Evolutionary conservation across 179 eudicot species (phyloP), one percentile per base, ranked within the genome.

Genomic region (Gypsophila paniculata): DNA sequence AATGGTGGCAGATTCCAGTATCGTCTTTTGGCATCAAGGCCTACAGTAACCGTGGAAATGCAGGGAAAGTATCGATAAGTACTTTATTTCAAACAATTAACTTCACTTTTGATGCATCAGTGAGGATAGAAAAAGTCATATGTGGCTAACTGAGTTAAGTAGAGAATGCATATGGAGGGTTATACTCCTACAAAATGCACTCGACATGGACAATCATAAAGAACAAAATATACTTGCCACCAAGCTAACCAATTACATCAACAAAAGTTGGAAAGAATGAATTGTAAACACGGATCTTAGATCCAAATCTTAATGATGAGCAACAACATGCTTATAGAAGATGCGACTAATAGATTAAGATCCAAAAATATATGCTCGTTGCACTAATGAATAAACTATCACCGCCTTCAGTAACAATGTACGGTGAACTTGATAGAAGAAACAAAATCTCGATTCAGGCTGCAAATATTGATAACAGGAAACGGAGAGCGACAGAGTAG

Each of bases 31-130:
- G 77, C 72, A 57, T 75, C 54, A 55, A 69, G 77, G 78, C 39
- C 74, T 39, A 60, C 76, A 72, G 71, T 66, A 72, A 75, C 80
- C 86, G 84, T 83, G 84, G 81, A 83, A 83, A 83, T 73, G 71
- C 80, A 83, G 78, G 77, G 77, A 75, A 80, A 72, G 73, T 73
- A 83, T 83, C 82, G 78, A 80, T 77, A 83, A 29, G 34, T 29
- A 29, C 34, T 29, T 29, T 4, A 29, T 29, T 29, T 29, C 34
- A 29, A 29, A 29, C 71, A 42, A 68, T 25, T 55, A 39, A 8
- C 44, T 8, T 8, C 44, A 39, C 44, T 5, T 39, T 39, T 29
- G 44, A 39, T 8, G 2, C 6, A 2, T 39, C 10, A 39, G 44
- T 39, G 44, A 39, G 8, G 44, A 39, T 6, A 2, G 34, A 39